Percentiles rank a stretch among this genome's conserved stretches.
phyloP scores from a whole-genome alignment of 306 rosid genomes.

The Alnus glutinosa region DNA sequence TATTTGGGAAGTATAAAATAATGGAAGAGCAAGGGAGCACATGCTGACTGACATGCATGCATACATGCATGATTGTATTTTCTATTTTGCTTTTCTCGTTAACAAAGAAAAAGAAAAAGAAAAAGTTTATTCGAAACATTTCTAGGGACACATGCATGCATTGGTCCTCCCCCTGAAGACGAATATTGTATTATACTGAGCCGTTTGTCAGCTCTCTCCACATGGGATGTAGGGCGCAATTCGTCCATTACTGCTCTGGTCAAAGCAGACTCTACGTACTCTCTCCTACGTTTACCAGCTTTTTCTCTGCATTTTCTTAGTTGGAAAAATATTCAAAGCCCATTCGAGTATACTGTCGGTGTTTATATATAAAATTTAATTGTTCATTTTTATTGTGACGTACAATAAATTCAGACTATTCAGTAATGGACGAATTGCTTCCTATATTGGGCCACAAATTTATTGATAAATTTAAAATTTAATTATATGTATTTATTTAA shows the following conservation, averaged over 20 bases:
- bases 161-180: not conserved
- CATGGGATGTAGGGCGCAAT: conserved; percentile 39
- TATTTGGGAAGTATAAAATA: not conserved
- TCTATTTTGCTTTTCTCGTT: not conserved
- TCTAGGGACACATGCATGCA: not conserved
- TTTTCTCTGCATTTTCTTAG: conserved; percentile 35
- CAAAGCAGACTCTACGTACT: conserved; percentile 32
- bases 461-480: no score
- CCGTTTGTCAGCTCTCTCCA: conserved; percentile 29
- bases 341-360: no score
- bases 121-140: not conserved
- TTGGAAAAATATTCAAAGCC: not conserved
- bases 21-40: not conserved
- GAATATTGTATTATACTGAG: not conserved
- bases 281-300: conserved; percentile 9
- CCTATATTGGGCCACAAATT: no score
- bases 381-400: no score
- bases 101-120: no score
- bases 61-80: not conserved
- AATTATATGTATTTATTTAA: no score
- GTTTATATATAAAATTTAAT: no score
- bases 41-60: not conserved
- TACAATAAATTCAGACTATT: no score
- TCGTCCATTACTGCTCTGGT: conserved; percentile 36
- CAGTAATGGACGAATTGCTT: no score